A percentile compares a stretch with the other conserved stretches of the same genome.
phyloP scores from a whole-genome alignment of 1,139 yeast species.

The Kodamaea alishanica region DNA sequence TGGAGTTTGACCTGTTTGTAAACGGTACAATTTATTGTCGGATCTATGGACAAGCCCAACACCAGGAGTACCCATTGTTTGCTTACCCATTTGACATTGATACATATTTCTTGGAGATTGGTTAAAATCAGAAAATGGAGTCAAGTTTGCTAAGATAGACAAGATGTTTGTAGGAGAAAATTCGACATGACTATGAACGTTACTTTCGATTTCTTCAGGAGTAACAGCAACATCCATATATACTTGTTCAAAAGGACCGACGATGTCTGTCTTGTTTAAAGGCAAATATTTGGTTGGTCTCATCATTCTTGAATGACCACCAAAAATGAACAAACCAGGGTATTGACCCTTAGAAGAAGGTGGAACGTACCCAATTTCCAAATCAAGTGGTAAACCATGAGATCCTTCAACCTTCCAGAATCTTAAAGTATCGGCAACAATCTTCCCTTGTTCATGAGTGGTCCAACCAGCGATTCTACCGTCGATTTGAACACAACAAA shows the following conservation, averaged over 20 bases:
- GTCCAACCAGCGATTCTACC: conserved; percentile 95
- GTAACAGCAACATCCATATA: conserved; percentile 95
- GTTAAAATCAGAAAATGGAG: conserved; percentile 97
- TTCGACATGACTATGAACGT: conserved; percentile 89
- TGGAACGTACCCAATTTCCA: conserved; percentile 95
- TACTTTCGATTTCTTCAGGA: conserved; percentile 81
- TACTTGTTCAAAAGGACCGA: conserved; percentile 98
- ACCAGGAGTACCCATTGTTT: conserved; percentile 99
- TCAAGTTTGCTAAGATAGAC: conserved; percentile 90
- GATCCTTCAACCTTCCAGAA: conserved; percentile 87
- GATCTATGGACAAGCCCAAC: conserved; percentile 90
- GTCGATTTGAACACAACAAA: conserved; percentile 88
- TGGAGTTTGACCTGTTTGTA: conserved; percentile 96
- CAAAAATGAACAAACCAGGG: conserved; percentile 90
- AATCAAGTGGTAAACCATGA: conserved; percentile 72
- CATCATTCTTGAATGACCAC: conserved; percentile 92
- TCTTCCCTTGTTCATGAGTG: conserved; percentile 79
- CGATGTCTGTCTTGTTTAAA: conserved; percentile 72
- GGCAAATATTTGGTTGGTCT: conserved; percentile 94
- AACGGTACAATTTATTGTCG: conserved; percentile 87
- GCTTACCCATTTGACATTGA: conserved; percentile 99
- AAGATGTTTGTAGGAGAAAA: conserved; percentile 90
- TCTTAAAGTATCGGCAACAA: conserved; percentile 86
- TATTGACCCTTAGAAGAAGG: conserved; percentile 94
- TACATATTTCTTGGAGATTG: conserved; percentile 99